Evolutionary conservation across 1,284 basidiomycete genomes (phyloP), one percentile per base, ranked within the genome.

Genomic region (Xerocomus nothofagi): DNA sequence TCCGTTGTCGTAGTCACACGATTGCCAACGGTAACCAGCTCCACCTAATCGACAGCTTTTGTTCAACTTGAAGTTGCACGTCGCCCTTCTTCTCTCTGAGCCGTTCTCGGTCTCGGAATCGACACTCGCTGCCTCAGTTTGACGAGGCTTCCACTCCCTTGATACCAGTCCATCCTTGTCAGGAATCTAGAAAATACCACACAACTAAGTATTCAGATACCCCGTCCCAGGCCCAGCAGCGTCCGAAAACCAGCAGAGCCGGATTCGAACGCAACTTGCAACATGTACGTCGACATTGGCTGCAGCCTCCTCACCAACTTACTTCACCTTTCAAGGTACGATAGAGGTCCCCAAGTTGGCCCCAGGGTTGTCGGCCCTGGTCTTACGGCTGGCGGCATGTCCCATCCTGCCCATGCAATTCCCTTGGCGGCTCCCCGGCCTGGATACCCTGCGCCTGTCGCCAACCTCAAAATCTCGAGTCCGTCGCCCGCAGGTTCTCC

Each of bases 351-450:
- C 47, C 73, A 77, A 54, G 80, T 78, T 37, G 79, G 78, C 44
- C 70, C 77, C 30, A 78, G 74, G 41, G 78, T 75, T 21, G 63
- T 81, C n/a, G 78, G 80, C 6, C 70, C 76, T 57, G 77, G 76
- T 47, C 70, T 79, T 49, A 70, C 82, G 68, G 77, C 74, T 55
- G 72, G 68, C 40, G 64, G 66, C 57, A 71, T 79, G 71, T 43
- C 54, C 39, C 51, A 41, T 32, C 50, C 54, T 23, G 32, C 53
- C 55, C 53, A 60, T 54, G 44, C 61, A 65, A 72, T 79, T 27
- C 74, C 76, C 6, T 79, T 88, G 54, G 85, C 81, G 10, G 81
- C 84, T 6, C 86, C 86, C 27, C 76, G 76, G 33, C 86, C 87
- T 4, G 86, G 87, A 9, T 88, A 89, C 60, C 80, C 82, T 26